Evolutionary conservation across 2,329 filamentous ascomycete genomes (phyloP), one percentile per base, ranked within the genome.

Genomic region (Alternaria angustiovoidea): DNA sequence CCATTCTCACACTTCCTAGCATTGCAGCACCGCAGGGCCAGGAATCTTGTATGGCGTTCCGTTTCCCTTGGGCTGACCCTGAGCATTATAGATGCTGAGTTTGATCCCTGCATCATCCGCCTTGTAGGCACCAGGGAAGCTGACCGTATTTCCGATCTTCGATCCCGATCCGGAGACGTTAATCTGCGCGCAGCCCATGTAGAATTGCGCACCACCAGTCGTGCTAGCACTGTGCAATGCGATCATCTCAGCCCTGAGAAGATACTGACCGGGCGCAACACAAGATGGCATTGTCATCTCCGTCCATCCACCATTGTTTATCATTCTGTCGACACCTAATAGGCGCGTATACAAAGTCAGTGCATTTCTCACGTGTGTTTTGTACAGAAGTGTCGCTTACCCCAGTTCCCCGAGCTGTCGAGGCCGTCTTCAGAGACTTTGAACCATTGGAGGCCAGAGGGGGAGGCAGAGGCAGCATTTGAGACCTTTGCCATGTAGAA

Each of bases 21-120:
- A 86, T 41, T 72, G 80, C 66, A 86, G 84, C 16, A 85, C 72
- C 5, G 78, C 72, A 39, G 84, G 84, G 0, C 84, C 84, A 1
- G 84, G 84, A 38, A 84, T 79, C 18, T 75, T 82, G 63, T 86
- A 86, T n/a, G 75, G 72, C 62, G 64, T 41, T n/a, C 65, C 65
- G 38, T 66, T 67, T 7, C 65, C 65, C 43, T 57, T 64, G 1
- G 65, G 65, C 36, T 64, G 57, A 7, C 65, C 69, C 62, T 69
- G 61, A 18, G 62, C 63, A 46, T 64, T 69, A 51, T 77, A 77
- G 41, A 78, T 65, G 46, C 72, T 76, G 28, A 72, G 61, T 59
- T 72, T 44, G 55, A 78, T 76, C 0, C 76, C 76, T 0, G 73
- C 53, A 48, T 78, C 75, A 2, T 55, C 66, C 2, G 69, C 66